These are phyloP conservation scores for Plasmodium yoelii DNA, from an alignment of 169 alveolate species.

Conservation along the genomic window DNA sequence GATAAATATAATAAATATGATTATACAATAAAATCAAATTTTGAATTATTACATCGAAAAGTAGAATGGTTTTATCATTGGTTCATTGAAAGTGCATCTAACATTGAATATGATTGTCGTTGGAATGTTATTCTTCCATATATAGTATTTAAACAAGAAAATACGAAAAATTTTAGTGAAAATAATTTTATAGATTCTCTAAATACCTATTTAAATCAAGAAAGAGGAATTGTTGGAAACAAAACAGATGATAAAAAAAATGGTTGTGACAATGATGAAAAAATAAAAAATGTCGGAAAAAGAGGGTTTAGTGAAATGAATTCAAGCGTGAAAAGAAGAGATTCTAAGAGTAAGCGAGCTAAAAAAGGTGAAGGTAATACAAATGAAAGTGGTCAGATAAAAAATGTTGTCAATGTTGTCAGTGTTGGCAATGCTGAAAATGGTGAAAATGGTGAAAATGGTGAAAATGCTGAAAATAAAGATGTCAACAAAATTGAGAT, in stretches of 20 bases:
- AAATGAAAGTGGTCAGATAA: neutral
- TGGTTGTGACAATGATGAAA: slow-evolving; percentile 1
- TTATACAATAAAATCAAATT: slow-evolving; percentile 39
- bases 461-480: neutral
- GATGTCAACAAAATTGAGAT: neutral
- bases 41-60: slow-evolving; percentile 75
- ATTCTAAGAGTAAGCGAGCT: slow-evolving; percentile 4
- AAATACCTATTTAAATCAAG: neutral
- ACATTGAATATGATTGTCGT: slow-evolving; percentile 77
- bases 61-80: slow-evolving; percentile 84
- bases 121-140: slow-evolving; percentile 81
- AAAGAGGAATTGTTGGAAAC: slow-evolving; percentile 4
- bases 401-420: too few species aligned
- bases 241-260: slow-evolving; percentile 8
- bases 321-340: neutral
- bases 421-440: too few species aligned
- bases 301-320: too few species aligned
- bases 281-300: neutral
- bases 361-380: slow-evolving; percentile 1
- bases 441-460: too few species aligned
- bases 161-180: slow-evolving; percentile 7
- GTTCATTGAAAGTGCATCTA: slow-evolving; percentile 83
- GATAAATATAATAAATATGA: slow-evolving; percentile 38
- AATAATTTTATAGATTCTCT: slow-evolving; percentile 50
- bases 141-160: slow-evolving; percentile 61